Percentiles rank a stretch among this genome's conserved stretches.
Evolutionary conservation across 768 basidiomycete genomes (phyloP).

Genomic region (Hygrophorus russula): DNA sequence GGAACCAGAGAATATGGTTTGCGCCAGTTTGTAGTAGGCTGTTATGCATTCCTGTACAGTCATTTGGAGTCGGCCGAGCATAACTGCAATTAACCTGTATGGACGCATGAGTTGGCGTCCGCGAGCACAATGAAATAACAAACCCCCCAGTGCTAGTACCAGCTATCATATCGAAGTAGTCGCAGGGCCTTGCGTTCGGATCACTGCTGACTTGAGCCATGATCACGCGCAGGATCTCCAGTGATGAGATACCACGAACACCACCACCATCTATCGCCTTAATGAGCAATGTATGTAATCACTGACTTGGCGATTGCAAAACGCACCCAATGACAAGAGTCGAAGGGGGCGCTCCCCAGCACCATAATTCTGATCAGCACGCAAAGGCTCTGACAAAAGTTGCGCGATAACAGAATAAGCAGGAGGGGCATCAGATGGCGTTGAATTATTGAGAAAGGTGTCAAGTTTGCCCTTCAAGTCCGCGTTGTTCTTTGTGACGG

Average conservation of each 20-base stretch:
- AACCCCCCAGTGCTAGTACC: conserved; percentile 26
- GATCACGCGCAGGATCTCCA: conserved; percentile 19
- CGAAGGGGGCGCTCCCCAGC: conserved; percentile 13
- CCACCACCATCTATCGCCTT: conserved; percentile 21
- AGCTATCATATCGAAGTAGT: conserved; percentile 25
- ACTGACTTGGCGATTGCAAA: background rate
- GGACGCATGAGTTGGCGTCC: background rate
- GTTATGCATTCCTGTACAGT: conserved; percentile 21
- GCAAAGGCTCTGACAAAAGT: conserved; percentile 15
- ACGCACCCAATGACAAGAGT: conserved; percentile 20
- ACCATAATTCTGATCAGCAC: conserved; percentile 15
- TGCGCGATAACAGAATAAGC: conserved; percentile 16
- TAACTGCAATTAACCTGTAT: conserved; percentile 22
- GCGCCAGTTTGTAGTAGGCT: conserved; percentile 16
- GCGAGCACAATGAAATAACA: background rate
- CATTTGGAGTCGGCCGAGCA: conserved; percentile 27
- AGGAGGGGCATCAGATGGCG: conserved; percentile 10
- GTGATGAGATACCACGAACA: conserved; percentile 22
- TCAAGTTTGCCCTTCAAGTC: conserved; percentile 3
- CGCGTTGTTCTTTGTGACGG: too few relatives aligned
- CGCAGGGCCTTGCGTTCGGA: conserved; percentile 11
- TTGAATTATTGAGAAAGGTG: conserved; percentile 13
- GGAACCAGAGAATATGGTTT: conserved; percentile 18
- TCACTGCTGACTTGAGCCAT: conserved; percentile 17
- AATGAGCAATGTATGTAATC: background rate